These are phyloP conservation scores for Magnaporthiopsis poae DNA, from an alignment of 2,329 filamentous ascomycete species.

Conservation along the genomic window DNA sequence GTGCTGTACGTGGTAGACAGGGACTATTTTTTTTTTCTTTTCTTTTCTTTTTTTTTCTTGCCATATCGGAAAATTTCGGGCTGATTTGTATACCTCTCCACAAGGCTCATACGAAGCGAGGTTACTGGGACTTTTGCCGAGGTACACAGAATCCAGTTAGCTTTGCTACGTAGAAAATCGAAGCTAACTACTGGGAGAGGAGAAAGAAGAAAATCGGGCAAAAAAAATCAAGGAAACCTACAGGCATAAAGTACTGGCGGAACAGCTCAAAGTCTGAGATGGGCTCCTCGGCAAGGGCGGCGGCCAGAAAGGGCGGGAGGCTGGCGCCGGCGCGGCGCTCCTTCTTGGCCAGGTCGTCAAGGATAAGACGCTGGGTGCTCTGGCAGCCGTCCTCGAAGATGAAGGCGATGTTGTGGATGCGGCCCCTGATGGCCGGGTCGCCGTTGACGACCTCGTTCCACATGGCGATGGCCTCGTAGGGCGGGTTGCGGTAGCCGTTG, in stretches of 20 bases:
- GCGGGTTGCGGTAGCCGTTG: conserved; percentile 54
- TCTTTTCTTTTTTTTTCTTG: background rate
- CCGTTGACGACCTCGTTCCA: conserved; percentile 57
- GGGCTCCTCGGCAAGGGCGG: conserved; percentile 12
- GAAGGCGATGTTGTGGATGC: conserved; percentile 53
- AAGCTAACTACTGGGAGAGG: too few relatives aligned
- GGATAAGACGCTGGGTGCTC: conserved; percentile 43
- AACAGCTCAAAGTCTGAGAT: conserved; percentile 5
- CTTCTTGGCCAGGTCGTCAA: conserved; percentile 48
- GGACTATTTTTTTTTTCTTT: background rate
- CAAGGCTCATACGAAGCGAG: background rate
- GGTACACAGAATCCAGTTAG: background rate
- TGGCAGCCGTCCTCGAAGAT: conserved; percentile 50
- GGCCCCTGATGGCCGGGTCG: conserved; percentile 51
- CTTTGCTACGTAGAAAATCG: background rate
- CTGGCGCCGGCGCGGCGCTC: conserved; percentile 16
- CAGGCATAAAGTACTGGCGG: background rate
- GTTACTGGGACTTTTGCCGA: background rate
- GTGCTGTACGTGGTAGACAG: background rate
- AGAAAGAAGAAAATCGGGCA: background rate
- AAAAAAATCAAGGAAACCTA: background rate
- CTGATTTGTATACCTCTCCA: background rate
- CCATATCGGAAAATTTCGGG: background rate
- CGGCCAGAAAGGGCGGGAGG: conserved; percentile 11
- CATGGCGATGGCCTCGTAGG: conserved; percentile 53